A percentile compares a stretch with the other conserved stretches of the same genome.
Evolutionary conservation across 805 yeast genomes (phyloP).

Genomic region (Candida alai): DNA sequence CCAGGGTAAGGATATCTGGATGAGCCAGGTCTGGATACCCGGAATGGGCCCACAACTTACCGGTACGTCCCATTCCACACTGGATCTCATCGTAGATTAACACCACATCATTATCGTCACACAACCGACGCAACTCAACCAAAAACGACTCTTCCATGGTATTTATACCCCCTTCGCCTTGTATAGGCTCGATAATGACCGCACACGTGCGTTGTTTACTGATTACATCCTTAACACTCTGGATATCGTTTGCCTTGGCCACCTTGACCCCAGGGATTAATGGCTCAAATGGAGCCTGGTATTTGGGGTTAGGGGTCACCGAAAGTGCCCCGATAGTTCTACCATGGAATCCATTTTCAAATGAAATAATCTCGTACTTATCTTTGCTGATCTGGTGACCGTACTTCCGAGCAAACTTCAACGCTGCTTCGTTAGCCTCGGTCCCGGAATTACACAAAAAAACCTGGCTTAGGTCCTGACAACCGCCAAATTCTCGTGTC

Average conservation of each 20-base stretch:
- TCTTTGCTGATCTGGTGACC: conserved; percentile 54
- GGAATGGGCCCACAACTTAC: conserved; percentile 89
- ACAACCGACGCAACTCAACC: conserved; percentile 58
- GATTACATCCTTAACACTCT: conserved; percentile 53
- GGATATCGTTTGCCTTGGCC: conserved; percentile 60
- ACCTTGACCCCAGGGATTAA: conserved; percentile 83
- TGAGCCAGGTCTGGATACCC: conserved; percentile 73
- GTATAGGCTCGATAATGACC: conserved; percentile 93
- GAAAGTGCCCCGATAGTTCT: conserved; percentile 91
- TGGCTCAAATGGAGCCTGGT: conserved; percentile 88
- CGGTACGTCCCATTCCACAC: conserved; percentile 93
- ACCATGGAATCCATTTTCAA: conserved; percentile 90
- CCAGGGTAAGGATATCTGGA: conserved; percentile 92
- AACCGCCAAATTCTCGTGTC: conserved; percentile 73
- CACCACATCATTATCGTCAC: conserved; percentile 65
- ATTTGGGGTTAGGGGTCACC: conserved; percentile 89
- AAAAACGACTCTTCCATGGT: conserved; percentile 64
- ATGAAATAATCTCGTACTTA: conserved; percentile 80
- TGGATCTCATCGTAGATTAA: conserved; percentile 94
- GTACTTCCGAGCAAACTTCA: conserved; percentile 69
- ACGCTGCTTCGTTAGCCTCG: conserved; percentile 57
- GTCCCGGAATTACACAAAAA: conserved; percentile 59
- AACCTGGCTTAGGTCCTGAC: conserved; percentile 74
- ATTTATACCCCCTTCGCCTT: conserved; percentile 96
- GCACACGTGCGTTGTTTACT: conserved; percentile 70